phyloP scores from a whole-genome alignment of 306 rosid species.

The Hippophae tibetana region DNA sequence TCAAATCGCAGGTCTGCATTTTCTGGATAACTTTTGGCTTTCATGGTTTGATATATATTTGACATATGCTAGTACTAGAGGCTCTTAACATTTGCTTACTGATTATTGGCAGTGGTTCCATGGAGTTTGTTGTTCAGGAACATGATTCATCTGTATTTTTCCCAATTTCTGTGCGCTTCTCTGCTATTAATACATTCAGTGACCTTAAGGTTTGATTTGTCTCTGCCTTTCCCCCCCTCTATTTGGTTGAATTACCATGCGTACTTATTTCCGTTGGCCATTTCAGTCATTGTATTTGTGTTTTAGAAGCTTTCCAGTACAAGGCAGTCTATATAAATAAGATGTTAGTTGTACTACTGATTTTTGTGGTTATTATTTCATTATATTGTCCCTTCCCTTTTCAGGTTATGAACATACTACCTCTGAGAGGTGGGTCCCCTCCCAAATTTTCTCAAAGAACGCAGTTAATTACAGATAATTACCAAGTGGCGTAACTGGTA shows the following conservation, averaged over 20 bases:
- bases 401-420: slow-evolving; percentile 34
- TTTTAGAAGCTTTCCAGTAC: too few species aligned
- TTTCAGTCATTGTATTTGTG: too few species aligned
- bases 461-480: slow-evolving; percentile 74
- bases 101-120: slow-evolving; percentile 62
- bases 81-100: not conserved
- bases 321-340: too few species aligned
- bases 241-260: too few species aligned
- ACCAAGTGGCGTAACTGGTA: slow-evolving; percentile 15
- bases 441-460: slow-evolving; percentile 84
- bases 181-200: slow-evolving; percentile 72
- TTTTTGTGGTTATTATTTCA: too few species aligned
- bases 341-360: too few species aligned
- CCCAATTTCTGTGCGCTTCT: slow-evolving; percentile 73
- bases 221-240: too few species aligned
- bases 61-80: not conserved
- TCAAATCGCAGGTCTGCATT: slow-evolving; percentile 75
- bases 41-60: not conserved
- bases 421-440: slow-evolving; percentile 61
- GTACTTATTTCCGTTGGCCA: too few species aligned
- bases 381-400: too few species aligned
- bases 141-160: slow-evolving; percentile 79
- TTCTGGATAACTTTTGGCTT: not conserved
- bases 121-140: slow-evolving; percentile 91
- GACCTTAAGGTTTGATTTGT: slow-evolving; percentile 59